Base-by-base conservation (phyloP, 164 flowering plant genomes). In the Berberis vulgaris region DNA sequence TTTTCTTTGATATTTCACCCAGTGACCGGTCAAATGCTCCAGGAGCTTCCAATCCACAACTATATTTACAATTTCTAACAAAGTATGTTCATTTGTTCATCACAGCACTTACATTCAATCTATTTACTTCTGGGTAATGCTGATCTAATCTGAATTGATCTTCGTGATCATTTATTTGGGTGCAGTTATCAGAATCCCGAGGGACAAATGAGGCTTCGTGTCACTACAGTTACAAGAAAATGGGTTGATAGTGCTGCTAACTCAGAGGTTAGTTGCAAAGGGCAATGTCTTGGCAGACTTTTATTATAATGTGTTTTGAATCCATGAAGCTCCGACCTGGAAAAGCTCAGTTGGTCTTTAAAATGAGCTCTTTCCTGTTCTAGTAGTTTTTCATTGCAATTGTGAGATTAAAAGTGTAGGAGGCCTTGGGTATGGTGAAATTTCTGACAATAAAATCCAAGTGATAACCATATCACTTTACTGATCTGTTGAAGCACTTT, bases 111-210 rank as follows among this genome's bases (percentile, higher is more conserved):
- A 26, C 54, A 26, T 26, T 26, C 26, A 12, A 9, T 4, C 8
- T 52, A 3, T 52, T n/a, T 6, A 50, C n/a, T 57, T 49, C 46
- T 44, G 5, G 45, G 58, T 62, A 13, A 49, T 41, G 13, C 4
- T 66, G 43, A 43, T 40, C 26, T 52, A 9, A 46, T 46, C 8
- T 50, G 12, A 50, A 10, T 50, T 62, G 43, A 43, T 65, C 43
- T 39, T 44, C n/a, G 43, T 72, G 66, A 46, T 49, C 42, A 41
- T 59, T 42, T 58, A 13, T 65, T 52, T 62, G 41, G 59, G 64
- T 80, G 78, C 80, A 94, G 98, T 75, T 94, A 86, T 76, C 97
- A 91, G 74, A 80, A 76, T 49, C 81, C 89, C 45, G 87, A 88
- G 64, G 96, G 98, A 60, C 82, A 84, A 72, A 71, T 66, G 63